A percentile compares a stretch with the other conserved stretches of the same genome.
Conservation (phyloP, 2,329 filamentous ascomycete genomes). For the Ophiosphaerella herpotricha region DNA sequence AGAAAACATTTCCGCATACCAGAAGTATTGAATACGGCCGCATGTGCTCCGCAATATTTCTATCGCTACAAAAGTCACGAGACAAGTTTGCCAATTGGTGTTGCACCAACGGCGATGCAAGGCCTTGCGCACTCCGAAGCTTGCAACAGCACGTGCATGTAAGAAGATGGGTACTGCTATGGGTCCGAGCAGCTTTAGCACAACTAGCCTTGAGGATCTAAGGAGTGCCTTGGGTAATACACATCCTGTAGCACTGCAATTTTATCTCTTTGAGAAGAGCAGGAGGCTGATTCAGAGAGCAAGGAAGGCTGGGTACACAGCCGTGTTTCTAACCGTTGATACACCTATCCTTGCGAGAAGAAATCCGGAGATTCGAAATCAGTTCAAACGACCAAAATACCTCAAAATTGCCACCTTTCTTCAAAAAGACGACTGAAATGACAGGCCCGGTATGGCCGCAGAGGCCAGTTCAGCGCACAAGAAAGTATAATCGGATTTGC, state of each 20-base stretch:
- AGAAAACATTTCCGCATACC: slow-evolving; percentile 35
- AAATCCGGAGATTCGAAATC: slow-evolving; percentile 31
- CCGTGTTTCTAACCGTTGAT: slow-evolving; percentile 31
- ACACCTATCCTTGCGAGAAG: slow-evolving; percentile 28
- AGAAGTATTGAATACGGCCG: slow-evolving; percentile 38
- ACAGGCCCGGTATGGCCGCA: background rate
- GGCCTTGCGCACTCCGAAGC: slow-evolving; percentile 51
- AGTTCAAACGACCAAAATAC: slow-evolving; percentile 29
- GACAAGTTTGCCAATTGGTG: slow-evolving; percentile 47
- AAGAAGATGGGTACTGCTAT: slow-evolving; percentile 44
- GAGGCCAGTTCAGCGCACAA: slow-evolving; percentile 5
- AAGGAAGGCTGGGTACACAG: slow-evolving; percentile 31
- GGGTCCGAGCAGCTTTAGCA: slow-evolving; percentile 47
- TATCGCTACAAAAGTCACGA: slow-evolving; percentile 41
- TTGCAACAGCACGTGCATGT: slow-evolving; percentile 49
- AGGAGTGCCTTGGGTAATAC: slow-evolving; percentile 51
- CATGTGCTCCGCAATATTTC: slow-evolving; percentile 48
- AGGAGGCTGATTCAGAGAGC: slow-evolving; percentile 27
- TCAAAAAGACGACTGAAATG: slow-evolving; percentile 5
- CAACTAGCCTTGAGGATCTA: slow-evolving; percentile 48
- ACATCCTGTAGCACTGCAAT: slow-evolving; percentile 41
- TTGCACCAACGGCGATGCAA: slow-evolving; percentile 50
- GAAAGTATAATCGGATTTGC: background rate
- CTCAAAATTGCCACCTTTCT: slow-evolving; percentile 30
- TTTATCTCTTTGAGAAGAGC: slow-evolving; percentile 50